Percentiles rank a stretch among this genome's conserved stretches.
phyloP scores from a whole-genome alignment of 306 rosid species.

The Biancaea sappan region DNA sequence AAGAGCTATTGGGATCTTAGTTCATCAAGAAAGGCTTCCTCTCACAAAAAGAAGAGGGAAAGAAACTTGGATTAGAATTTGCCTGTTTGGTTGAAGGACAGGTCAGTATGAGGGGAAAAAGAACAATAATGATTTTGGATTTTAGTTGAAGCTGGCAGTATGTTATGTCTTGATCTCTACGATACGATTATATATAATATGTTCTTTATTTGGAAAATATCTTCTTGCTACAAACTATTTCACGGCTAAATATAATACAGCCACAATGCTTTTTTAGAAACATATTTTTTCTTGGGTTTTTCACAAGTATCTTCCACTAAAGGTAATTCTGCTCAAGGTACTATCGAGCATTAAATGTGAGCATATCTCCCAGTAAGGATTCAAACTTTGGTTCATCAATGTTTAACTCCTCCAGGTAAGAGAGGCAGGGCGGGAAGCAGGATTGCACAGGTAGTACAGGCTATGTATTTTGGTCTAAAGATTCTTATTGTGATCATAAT shows the following conservation, averaged over 20 bases:
- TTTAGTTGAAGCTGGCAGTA: too few species aligned
- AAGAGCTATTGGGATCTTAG: neutral
- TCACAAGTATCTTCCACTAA: too few species aligned
- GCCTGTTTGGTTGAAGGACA: neutral
- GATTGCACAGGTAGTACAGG: neutral
- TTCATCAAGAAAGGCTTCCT: neutral
- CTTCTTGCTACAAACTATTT: neutral
- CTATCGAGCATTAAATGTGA: too few species aligned
- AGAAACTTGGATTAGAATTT: neutral
- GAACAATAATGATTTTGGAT: too few species aligned
- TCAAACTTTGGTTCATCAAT: neutral
- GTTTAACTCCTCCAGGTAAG: neutral
- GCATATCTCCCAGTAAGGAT: too few species aligned
- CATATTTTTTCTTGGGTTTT: too few species aligned
- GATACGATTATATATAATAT: neutral
- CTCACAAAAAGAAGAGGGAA: neutral
- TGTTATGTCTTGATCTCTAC: neutral
- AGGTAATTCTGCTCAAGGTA: too few species aligned
- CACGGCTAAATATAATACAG: neutral
- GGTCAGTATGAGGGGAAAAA: neutral
- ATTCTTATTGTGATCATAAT: neutral
- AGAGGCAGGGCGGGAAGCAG: neutral
- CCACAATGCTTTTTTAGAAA: neutral
- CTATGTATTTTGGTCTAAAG: neutral
- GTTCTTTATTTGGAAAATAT: neutral